A percentile compares a stretch with the other conserved stretches of the same genome.
phyloP scores from a whole-genome alignment of 768 basidiomycete genomes.

The Auricularia heimuer region DNA sequence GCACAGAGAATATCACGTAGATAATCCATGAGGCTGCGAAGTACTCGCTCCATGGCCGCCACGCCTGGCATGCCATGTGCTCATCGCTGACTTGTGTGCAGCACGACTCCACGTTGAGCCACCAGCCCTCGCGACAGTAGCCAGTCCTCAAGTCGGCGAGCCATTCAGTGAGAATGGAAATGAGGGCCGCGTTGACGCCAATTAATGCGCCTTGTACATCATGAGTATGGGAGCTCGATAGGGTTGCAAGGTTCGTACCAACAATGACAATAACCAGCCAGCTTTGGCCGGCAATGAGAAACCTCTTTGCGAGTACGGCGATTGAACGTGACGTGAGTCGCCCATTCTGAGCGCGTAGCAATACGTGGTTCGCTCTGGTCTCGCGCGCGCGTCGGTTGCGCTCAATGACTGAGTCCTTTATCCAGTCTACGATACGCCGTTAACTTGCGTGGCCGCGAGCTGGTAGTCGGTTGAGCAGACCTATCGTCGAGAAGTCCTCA shows the following conservation, averaged over 20 bases:
- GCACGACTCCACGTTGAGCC: constrained; percentile 96
- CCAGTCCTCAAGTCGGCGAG: constrained; percentile 96
- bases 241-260: constrained; percentile 44
- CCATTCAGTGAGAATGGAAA: constrained; percentile 95
- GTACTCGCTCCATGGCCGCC: constrained; percentile 81
- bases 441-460: constrained; percentile 9
- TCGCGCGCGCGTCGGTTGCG: constrained; percentile 65
- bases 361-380: constrained; percentile 35
- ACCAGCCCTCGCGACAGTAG: constrained; percentile 95
- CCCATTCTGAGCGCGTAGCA: constrained; percentile 37
- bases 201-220: constrained; percentile 65
- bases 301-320: constrained; percentile 49
- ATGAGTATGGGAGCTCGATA: not conserved
- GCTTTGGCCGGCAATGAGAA: constrained; percentile 66
- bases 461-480: constrained; percentile 32
- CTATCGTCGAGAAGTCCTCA: constrained; percentile 78
- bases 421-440: constrained; percentile 63
- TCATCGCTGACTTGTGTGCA: constrained; percentile 89
- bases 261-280: constrained; percentile 90
- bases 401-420: constrained; percentile 89
- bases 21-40: constrained; percentile 67
- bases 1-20: constrained; percentile 83
- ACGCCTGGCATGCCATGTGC: constrained; percentile 75
- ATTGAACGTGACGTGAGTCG: constrained; percentile 46
- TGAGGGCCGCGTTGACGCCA: constrained; percentile 87